Base-by-base conservation (phyloP, 805 yeast genomes). In the Saturnispora galanensis region DNA sequence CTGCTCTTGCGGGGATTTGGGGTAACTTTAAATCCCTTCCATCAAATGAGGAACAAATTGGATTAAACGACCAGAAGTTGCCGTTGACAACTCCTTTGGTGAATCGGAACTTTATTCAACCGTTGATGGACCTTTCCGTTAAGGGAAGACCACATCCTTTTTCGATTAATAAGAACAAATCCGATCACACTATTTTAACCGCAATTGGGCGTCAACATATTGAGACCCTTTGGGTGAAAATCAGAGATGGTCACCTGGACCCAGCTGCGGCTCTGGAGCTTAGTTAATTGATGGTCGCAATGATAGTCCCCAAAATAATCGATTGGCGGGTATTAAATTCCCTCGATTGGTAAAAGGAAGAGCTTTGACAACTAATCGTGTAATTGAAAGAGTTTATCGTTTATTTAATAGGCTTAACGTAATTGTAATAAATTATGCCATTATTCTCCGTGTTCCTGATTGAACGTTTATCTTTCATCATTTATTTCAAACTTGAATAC, bases 1-100 rank as follows among this genome's bases (percentile, higher is more conserved):
- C 77, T 8, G 77, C 79, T 1, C 54, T 75, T 33, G 75, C 76
- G 13, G 79, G 79, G 5, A 69, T 73, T 8, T 75, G 79, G 78
- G 61, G 73, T 2, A 65, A 65, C n/a, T 56, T 56, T 26, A 57
- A 54, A n/a, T 15, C 49, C 5, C 54, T 73, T 16, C 79, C 80
- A 1, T 38, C 67, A 1, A 50, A 50, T 15, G 64, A 62, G 16
- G 73, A 69, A 21, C 76, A 71, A 52, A 39, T 43, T 5, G 46
- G 51, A 5, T 64, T 69, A 34, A 39, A 34, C 15, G 30, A 40
- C 4, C 30, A 46, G 7, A 38, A 42, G 8, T n/a, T 41, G 6
- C 12, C 35, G 16, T 16, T 43, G 9, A 37, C 34, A 10, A 38
- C 42, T 1, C 46, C 46, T 11, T 43, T 43, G 21, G 43, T 50